Evolutionary conservation across 106 monocot genomes (phyloP).

Genomic region (Dendrobium nobile): DNA sequence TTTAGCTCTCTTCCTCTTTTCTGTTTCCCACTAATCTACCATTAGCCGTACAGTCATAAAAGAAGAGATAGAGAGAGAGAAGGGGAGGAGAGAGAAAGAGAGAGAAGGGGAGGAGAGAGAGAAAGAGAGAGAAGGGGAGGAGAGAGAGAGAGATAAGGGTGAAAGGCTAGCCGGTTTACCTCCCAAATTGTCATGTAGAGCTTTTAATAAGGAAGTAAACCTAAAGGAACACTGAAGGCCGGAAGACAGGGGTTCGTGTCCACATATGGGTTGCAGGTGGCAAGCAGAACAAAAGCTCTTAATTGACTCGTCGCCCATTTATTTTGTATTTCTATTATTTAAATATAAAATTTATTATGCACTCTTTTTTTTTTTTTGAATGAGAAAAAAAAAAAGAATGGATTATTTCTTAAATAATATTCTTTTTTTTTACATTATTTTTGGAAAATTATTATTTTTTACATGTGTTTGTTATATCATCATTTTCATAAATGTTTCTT

Average conservation of each 20-base stretch:
- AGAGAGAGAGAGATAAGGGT: neutral
- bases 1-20: neutral
- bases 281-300: neutral
- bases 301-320: neutral
- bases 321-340: neutral
- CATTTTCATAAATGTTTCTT: no score
- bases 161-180: no score
- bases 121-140: neutral
- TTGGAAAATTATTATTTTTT: no score
- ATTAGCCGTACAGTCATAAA: neutral
- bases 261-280: slow-evolving; percentile 48
- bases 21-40: neutral
- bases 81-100: neutral
- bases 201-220: no score
- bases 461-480: no score
- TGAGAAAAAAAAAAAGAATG: no score
- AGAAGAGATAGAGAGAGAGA: no score
- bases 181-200: no score
- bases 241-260: slow-evolving; percentile 83
- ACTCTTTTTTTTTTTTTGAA: no score
- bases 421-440: no score
- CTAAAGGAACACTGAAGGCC: slow-evolving; percentile 12
- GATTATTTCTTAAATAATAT: no score
- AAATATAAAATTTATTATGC: no score
- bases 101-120: neutral